Evolutionary conservation across 1,284 basidiomycete genomes (phyloP), one percentile per base, ranked within the genome.

Genomic region (Rhodotorula sp.): DNA sequence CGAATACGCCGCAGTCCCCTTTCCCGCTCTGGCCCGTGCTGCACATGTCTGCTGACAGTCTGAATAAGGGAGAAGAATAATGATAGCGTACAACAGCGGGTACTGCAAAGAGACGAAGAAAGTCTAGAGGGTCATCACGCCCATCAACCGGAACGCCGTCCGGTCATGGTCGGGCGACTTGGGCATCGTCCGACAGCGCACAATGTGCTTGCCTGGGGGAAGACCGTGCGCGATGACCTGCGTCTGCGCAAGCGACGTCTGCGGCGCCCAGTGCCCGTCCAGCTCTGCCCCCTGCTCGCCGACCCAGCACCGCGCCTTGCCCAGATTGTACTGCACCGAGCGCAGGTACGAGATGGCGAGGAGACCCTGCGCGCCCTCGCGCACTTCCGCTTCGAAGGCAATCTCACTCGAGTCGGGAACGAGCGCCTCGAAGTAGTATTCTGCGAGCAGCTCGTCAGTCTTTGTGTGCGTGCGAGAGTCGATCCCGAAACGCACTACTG

Each of bases 61-160:
- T 50, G 49, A 19, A 34, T 12, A 25, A 34, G 27, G 17, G 27
- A 34, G 27, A 25, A 41, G 34, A 56, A 19, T 14, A 25, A 12
- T 25, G 27, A 25, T 7, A 7, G 16, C 25, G 16, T 7, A 25
- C n/a, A 17, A n/a, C 52, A 12, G 25, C 27, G 16, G 12, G 19
- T 49, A 56, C 34, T 41, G 41, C 23, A 42, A 44, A 23, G 19
- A 19, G 25, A 25, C 2, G n/a, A 21, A 25, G 17, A 7, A n/a
- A 1, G 7, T 27, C 50, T 46, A 68, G 17, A 68, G 34, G 3
- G 55, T 52, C 67, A 68, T 68, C 41, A 68, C 55, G 9, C 55
- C 61, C 67, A 68, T 68, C 19, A 68, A 13, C 23, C 67, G 44
- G 61, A 68, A 68, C 10, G 61, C 67, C 13, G 21, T 48, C 45